These are phyloP conservation scores for Phytophthora ramorum DNA, from an alignment of 352 stramenopile genomes.

Conservation along the genomic window DNA sequence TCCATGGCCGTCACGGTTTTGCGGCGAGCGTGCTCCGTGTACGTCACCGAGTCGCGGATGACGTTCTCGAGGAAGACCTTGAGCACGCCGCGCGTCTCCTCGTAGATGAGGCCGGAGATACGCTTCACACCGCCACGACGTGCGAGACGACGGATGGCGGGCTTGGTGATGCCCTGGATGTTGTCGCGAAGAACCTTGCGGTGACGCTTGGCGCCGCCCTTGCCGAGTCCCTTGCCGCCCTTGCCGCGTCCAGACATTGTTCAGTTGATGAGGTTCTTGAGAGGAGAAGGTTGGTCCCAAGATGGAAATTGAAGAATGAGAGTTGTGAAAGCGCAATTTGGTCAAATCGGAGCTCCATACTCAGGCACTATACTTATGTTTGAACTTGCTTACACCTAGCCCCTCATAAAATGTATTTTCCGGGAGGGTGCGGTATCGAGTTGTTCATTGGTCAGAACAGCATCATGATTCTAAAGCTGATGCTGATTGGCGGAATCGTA, in stretches of 20 bases:
- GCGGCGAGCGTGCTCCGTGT: constrained; percentile 95
- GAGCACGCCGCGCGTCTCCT: constrained; percentile 97
- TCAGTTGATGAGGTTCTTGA: constrained; percentile 24
- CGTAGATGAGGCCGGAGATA: constrained; percentile 98
- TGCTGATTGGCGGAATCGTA: background rate
- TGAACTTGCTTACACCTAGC: constrained; percentile 25
- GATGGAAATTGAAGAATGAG: constrained; percentile 72
- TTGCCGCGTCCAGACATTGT: constrained; percentile 87
- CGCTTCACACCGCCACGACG: constrained; percentile 98
- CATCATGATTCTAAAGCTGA: background rate
- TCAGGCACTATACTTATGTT: no score
- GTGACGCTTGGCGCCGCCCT: constrained; percentile 87
- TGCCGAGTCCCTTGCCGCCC: constrained; percentile 84
- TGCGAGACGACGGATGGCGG: constrained; percentile 98
- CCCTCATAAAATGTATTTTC: no score
- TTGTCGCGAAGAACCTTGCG: constrained; percentile 92
- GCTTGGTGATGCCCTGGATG: constrained; percentile 94
- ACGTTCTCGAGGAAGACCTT: constrained; percentile 99
- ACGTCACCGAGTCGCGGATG: constrained; percentile 96
- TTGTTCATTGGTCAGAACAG: background rate
- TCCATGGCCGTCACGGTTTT: constrained; percentile 99
- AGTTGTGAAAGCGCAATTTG: no score
- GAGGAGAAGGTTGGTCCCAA: constrained; percentile 25
- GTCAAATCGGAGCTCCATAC: no score
- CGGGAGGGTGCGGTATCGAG: no score